Base-by-base conservation (phyloP, 106 monocot species). In the Iris macrosiphon region DNA sequence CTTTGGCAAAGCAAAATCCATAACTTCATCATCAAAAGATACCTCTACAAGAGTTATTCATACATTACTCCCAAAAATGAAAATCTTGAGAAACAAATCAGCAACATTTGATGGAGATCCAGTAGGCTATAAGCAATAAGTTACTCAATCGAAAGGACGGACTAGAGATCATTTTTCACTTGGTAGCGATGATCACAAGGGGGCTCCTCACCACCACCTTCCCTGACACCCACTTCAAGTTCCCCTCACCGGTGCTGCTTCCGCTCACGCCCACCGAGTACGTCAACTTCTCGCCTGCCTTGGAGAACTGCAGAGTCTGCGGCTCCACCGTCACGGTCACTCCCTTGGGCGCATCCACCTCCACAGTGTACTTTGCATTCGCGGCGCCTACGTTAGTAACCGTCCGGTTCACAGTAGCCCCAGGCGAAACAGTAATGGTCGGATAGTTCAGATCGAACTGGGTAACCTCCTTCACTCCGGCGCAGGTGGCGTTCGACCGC, bases 361-460 rank as follows among this genome's bases (percentile, higher is more conserved):
- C 42, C 10, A 52, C 61, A 0, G 7, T 42, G 60, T 66, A 75
- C 24, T 10, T 56, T 10, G 57, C 48, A 1, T 5, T 57, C 3
- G 56, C 39, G 15, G 23, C 7, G 7, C 71, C 67, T 0, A 81
- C 67, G 16, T 75, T 75, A 3, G 65, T 81, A 44, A 75, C 75
- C 3, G 71, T 74, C 29, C 79, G 49, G 30, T 59, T 64, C 47
- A 74, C 64, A 21, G 32, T 55, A 32, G 44, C 40, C 10, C 12
- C 19, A 16, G 16, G 17, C 1, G 23, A 5, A 7, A 79, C 38
- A 1, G 40, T 37, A 0, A 79, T 51, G n/a, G 73, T 47, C 3
- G 79, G 79, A 37, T 74, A 80, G 46, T 80, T 80, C 12, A 80
- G 56, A 10, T 80, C 74, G 0, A 22, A 64, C 26, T 61, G 56